A percentile compares a stretch with the other conserved stretches of the same genome.
These are phyloP conservation scores for Apiospora kogelbergensis DNA, from an alignment of 2,329 filamentous ascomycete genomes.

Conservation along the genomic window DNA sequence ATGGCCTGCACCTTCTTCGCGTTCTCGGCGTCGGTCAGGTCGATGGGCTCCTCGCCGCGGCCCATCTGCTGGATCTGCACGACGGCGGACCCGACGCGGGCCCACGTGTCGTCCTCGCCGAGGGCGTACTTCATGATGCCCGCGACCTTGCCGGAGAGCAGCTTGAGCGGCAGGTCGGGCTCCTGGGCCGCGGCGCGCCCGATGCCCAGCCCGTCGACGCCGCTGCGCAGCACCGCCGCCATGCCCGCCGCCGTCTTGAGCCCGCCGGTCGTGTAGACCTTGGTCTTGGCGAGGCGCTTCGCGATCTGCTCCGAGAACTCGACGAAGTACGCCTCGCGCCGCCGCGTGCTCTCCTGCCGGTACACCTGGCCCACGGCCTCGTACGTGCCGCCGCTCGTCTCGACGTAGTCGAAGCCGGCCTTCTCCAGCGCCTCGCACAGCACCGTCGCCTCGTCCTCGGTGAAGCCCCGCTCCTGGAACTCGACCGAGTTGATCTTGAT, in stretches of 20 bases:
- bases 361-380: conserved; percentile 46
- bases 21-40: conserved; percentile 41
- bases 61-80: conserved; percentile 43
- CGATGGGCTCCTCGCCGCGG: conserved; percentile 26
- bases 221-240: conserved; percentile 48
- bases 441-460: conserved; percentile 47
- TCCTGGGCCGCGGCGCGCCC: conserved; percentile 54
- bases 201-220: conserved; percentile 56
- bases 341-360: conserved; percentile 52
- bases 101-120: conserved; percentile 48
- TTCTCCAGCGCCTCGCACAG: conserved; percentile 49
- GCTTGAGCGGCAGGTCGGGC: conserved; percentile 39
- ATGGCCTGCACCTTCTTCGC: conserved; percentile 7
- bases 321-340: conserved; percentile 57
- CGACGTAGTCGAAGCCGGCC: conserved; percentile 55
- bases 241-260: conserved; percentile 53
- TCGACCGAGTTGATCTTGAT: conserved; percentile 62
- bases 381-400: conserved; percentile 60
- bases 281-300: conserved; percentile 46
- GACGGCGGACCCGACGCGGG: conserved; percentile 42
- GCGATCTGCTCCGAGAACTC: conserved; percentile 54
- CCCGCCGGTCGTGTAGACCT: conserved; percentile 54
- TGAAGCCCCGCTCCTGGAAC: conserved; percentile 52
- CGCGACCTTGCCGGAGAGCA: conserved; percentile 45
- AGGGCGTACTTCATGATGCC: conserved; percentile 46